A percentile compares a stretch with the other conserved stretches of the same genome.
Conservation (phyloP, 2,329 filamentous ascomycete genomes). For the Coniochaeta pulveracea region DNA sequence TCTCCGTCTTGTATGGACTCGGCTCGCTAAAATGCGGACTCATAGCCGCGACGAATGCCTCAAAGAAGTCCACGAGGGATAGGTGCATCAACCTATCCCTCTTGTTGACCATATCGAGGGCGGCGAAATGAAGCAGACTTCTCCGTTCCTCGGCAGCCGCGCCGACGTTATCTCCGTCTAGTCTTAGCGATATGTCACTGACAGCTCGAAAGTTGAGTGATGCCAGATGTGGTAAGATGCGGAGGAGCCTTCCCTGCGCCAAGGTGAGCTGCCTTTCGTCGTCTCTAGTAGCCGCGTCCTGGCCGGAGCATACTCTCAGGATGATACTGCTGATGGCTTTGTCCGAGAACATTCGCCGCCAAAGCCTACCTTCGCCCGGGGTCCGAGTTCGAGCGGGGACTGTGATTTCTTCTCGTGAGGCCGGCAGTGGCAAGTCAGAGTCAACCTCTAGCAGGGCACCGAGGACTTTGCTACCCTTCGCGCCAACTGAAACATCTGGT, state of each 20-base stretch:
- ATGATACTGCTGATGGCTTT: slow-evolving; percentile 32
- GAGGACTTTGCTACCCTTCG: slow-evolving; percentile 37
- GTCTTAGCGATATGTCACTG: slow-evolving; percentile 17
- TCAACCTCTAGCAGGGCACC: slow-evolving; percentile 45
- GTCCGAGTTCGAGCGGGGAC: slow-evolving; percentile 22
- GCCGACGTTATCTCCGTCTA: slow-evolving; percentile 19
- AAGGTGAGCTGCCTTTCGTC: slow-evolving; percentile 30
- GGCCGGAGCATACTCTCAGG: slow-evolving; percentile 22
- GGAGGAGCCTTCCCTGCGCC: slow-evolving; percentile 40
- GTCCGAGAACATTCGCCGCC: slow-evolving; percentile 39
- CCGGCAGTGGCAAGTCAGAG: slow-evolving; percentile 27
- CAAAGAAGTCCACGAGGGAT: slow-evolving; percentile 41
- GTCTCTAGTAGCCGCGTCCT: slow-evolving; percentile 16
- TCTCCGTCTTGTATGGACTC: slow-evolving; percentile 20
- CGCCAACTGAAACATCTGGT: slow-evolving; percentile 42
- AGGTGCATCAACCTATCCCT: slow-evolving; percentile 38
- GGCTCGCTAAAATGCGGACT: slow-evolving; percentile 23
- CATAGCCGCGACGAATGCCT: slow-evolving; percentile 36
- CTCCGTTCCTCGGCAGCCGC: slow-evolving; percentile 10
- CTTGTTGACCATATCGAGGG: slow-evolving; percentile 38
- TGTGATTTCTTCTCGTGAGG: slow-evolving; percentile 9
- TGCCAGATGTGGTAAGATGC: slow-evolving; percentile 37
- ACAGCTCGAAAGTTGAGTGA: slow-evolving; percentile 31
- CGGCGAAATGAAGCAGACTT: slow-evolving; percentile 38
- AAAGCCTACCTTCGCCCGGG: slow-evolving; percentile 40